Percentiles rank a stretch among this genome's conserved stretches.
Evolutionary conservation across 805 yeast species (phyloP).

Genomic region (Suhomyces sp.): DNA sequence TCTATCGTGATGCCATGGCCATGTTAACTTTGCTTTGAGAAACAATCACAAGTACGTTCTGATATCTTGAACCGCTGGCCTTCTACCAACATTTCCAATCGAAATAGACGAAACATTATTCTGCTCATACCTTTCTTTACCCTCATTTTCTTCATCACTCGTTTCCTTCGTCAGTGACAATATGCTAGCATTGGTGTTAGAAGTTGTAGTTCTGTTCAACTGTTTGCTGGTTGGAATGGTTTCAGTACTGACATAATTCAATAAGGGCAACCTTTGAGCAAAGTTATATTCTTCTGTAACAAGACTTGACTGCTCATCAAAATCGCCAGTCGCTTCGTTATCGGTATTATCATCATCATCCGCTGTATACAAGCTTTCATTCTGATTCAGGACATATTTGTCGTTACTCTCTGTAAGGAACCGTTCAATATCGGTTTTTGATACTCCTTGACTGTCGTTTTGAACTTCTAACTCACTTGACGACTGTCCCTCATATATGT

Average conservation of each 20-base stretch:
- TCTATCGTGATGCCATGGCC: too few relatives aligned
- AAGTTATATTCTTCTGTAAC: constrained; percentile 19
- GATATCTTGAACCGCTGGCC: neutral
- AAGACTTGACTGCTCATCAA: constrained; percentile 13
- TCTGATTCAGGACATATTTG: too few relatives aligned
- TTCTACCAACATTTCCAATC: neutral
- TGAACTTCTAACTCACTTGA: too few relatives aligned
- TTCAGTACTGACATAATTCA: constrained; percentile 23
- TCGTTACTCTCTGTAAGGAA: too few relatives aligned
- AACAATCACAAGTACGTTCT: neutral
- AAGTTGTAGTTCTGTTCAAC: neutral
- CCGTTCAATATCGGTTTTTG: too few relatives aligned
- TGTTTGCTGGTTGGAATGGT: constrained; percentile 7
- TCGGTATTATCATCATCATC: constrained; percentile 1
- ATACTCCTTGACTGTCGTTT: too few relatives aligned
- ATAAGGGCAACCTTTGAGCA: constrained; percentile 27
- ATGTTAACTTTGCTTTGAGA: too few relatives aligned
- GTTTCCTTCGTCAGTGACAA: constrained; percentile 2
- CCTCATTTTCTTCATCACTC: constrained; percentile 1
- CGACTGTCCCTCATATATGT: too few relatives aligned
- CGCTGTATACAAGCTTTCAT: too few relatives aligned
- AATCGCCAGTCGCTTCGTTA: constrained; percentile 1
- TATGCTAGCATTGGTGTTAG: constrained; percentile 1
- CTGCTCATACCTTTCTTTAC: neutral
- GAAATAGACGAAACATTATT: constrained; percentile 1